phyloP scores from a whole-genome alignment of 1,139 yeast species.

The Pichia sp. region DNA sequence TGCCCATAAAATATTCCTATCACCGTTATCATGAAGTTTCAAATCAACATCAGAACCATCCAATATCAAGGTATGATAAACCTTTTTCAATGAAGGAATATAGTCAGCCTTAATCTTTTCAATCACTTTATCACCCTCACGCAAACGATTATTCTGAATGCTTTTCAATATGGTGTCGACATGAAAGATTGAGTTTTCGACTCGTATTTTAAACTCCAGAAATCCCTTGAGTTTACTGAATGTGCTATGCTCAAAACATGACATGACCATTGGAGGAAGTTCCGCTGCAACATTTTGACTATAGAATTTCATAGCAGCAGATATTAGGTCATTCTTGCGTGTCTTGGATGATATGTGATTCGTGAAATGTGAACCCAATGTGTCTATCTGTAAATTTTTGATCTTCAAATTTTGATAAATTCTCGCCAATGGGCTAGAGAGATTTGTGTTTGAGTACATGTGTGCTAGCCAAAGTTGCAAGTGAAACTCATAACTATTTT shows the following conservation, averaged over 20 bases:
- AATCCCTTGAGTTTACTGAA: slow-evolving; percentile 63
- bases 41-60: slow-evolving; percentile 17
- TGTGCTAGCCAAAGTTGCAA: slow-evolving; percentile 67
- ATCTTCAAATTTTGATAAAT: slow-evolving; percentile 56
- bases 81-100: slow-evolving; percentile 11
- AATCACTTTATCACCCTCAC: slow-evolving; percentile 1
- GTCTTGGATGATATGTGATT: slow-evolving; percentile 43
- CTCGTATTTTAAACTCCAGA: slow-evolving; percentile 44
- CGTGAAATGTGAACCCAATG: slow-evolving; percentile 55
- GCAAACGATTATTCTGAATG: slow-evolving; percentile 12
- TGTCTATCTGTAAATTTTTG: slow-evolving; percentile 77
- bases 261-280: slow-evolving; percentile 40
- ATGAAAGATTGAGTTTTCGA: slow-evolving; percentile 39
- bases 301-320: slow-evolving; percentile 40
- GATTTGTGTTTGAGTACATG: slow-evolving; percentile 58
- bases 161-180: slow-evolving; percentile 7
- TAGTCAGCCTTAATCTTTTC: slow-evolving; percentile 1
- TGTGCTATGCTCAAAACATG: slow-evolving; percentile 51
- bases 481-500: slow-evolving; percentile 63
- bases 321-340: slow-evolving; percentile 22
- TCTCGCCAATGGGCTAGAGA: slow-evolving; percentile 45
- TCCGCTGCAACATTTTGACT: slow-evolving; percentile 46
- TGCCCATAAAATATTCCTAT: slow-evolving; percentile 45
- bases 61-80: slow-evolving; percentile 2
- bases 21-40: slow-evolving; percentile 46